Base-by-base conservation (phyloP, 257 asterid species). In the Henckelia pumila region DNA sequence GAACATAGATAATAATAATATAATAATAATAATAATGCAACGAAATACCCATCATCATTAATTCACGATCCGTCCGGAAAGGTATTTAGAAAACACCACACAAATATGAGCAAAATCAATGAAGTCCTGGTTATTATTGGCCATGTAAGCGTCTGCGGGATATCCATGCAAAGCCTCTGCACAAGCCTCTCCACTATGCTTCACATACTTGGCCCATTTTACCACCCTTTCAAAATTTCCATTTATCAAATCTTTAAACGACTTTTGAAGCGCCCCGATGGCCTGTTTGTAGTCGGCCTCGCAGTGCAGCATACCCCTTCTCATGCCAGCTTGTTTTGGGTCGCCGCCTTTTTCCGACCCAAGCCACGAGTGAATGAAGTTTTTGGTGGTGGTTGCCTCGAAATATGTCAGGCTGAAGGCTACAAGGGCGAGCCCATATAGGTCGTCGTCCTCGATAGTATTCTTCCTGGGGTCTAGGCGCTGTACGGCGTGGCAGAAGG, bases 401-500 rank as follows among this genome's bases (percentile, higher is more conserved):
- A 1, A 0, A 20, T 79, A 55, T 1, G 80, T 67, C 21, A 20
- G 24, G 14, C 78, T 59, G 47, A 63, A 75, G 10, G n/a, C 71
- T 67, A 75, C 61, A 57, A 75, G 55, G 2, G 76, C 57, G n/a
- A 79, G 78, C 7, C 37, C 30, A 37, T 49, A 59, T 5, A 32
- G 50, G 17, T 79, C 78, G n/a, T n/a, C n/a, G 16, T 75, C 26
- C 26, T 5, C 73, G 1, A n/a, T n/a, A n/a, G 4, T 7, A 32
- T 4, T 6, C 0, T 40, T 28, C 52, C 77, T 58, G 8, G 80
- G 71, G 20, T 75, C 78, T 78, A 63, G 62, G n/a, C n/a, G n/a
- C n/a, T n/a, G n/a, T 67, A 79, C 21, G 28, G 49, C 33, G 9
- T 9, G 63, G 49, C 83, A 79, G 50, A 75, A 79, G 10, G 49